Evolutionary conservation across 768 basidiomycete species (phyloP), one percentile per base, ranked within the genome.

Genomic region (Tricholoma sp.): DNA sequence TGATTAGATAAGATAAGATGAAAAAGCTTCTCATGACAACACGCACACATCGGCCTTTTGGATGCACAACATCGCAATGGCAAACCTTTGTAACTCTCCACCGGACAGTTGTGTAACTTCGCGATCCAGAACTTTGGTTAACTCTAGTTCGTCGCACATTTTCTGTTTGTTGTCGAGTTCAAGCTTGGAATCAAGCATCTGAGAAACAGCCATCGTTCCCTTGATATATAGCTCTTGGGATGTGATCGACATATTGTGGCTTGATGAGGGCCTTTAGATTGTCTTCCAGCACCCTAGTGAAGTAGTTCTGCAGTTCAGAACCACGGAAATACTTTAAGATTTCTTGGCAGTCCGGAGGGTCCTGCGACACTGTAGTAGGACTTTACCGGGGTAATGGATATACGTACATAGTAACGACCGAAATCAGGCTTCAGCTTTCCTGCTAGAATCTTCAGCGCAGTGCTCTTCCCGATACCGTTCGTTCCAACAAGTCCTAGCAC

Each of bases 171-270:
- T 97, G 66, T 93, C 86, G 13, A 83, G 79, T 70, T 99, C 94
- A 31, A 87, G 74, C 74, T 98, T 98, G 29, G 84, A 83, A 65
- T 94, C 89, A 58, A 99, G 84, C 96, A 99, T 98, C 66, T 92
- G 79, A 6, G 80, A 76, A 28, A 99, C 95, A 2, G 88, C 88
- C 80, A 91, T 81, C 49, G 75, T 79, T 53, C 89, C 94, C 73
- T 98, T 96, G 79, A 99, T 91, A n/a, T n/a, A n/a, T n/a, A 39
- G 94, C 93, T 42, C 88, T 84, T 4, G 97, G 97, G 65, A 99
- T 98, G 70, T 98, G 95, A 70, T 99, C 97, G 61, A 99, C 97
- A 69, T 99, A 99, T 82, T 99, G 97, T 1, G 97, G 97, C 74
- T 99, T 99, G 71, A 98, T 98, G 59, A 99, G 83, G 1, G 97